Evolutionary conservation across 208 protist genomes (phyloP), one percentile per base, ranked within the genome.

Genomic region (Leishmania lainsoni): DNA sequence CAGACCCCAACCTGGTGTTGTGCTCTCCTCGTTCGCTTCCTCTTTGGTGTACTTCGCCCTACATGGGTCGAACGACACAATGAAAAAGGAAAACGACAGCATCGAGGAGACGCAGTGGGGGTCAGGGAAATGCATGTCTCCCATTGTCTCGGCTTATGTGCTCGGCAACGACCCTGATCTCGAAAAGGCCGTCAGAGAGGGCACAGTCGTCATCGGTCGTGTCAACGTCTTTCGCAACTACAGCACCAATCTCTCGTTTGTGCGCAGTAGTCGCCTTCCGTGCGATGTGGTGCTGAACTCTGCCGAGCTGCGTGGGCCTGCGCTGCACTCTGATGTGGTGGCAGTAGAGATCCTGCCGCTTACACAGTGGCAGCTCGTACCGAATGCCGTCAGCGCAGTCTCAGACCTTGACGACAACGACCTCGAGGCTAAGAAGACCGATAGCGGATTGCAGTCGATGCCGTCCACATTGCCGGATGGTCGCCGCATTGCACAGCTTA

Each of bases 321-420:
- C 83, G 10, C 71, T 92, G 70, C 87, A 94, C 78, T 83, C 79
- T 48, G 93, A 97, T 42, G 84, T 97, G 22, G 93, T 95, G 0
- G 93, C 93, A n/a, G 86, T 95, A n/a, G 71, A 89, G 74, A 78
- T 97, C 35, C 16, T 87, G 51, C 79, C 76, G 39, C 42, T 72
- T 3, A 39, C 82, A 49, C 66, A 86, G 77, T 82, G 78, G 79
- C 75, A 76, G 42, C 32, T 0, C 0, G 81, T 58, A 17, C 32
- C 39, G 17, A 20, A n/a, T 14, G 49, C 39, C 8, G 29, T 20
- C 4, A 26, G 29, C 35, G 3, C 48, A n/a, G 56, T 32, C 10
- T 3, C 17, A 4, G 56, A 6, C 29, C 5, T 49, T 49, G 35
- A 58, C 59, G 14, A 63, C 10, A 80, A 76, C 42, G 35, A 75